Percentiles rank a stretch among this genome's conserved stretches.
Evolutionary conservation across 2,329 filamentous ascomycete species (phyloP).

Genomic region (Verruconis gallopava): DNA sequence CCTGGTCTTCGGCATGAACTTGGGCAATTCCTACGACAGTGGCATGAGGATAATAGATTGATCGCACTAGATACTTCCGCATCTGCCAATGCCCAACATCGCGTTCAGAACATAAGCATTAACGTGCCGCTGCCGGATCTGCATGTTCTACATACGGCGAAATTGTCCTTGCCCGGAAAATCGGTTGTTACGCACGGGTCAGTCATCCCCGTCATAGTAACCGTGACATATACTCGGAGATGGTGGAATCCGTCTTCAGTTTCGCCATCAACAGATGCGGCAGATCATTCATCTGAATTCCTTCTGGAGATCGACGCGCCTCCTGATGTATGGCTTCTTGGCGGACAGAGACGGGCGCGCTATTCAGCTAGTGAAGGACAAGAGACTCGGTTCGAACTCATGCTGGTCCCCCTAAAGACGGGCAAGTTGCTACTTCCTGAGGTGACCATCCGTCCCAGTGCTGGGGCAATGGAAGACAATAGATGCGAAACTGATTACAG

Average conservation of each 20-base stretch:
- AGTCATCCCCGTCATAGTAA: slow-evolving; percentile 52
- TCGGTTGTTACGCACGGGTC: slow-evolving; percentile 41
- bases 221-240: slow-evolving; percentile 40
- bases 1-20: slow-evolving; percentile 30
- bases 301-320: slow-evolving; percentile 69
- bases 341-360: slow-evolving; percentile 65
- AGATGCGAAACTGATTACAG: slow-evolving; percentile 9
- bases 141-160: slow-evolving; percentile 68
- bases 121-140: slow-evolving; percentile 81
- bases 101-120: slow-evolving; percentile 59
- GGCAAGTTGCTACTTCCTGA: slow-evolving; percentile 67
- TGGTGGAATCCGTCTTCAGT: slow-evolving; percentile 32
- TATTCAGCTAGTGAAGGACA: slow-evolving; percentile 47
- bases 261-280: slow-evolving; percentile 22
- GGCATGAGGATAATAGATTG: slow-evolving; percentile 38
- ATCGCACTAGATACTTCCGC: slow-evolving; percentile 1
- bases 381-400: slow-evolving; percentile 45
- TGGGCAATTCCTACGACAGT: slow-evolving; percentile 38
- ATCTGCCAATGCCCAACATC: slow-evolving; percentile 19
- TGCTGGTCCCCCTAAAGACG: slow-evolving; percentile 67
- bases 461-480: background rate
- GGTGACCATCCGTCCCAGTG: slow-evolving; percentile 62
- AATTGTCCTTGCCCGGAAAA: slow-evolving; percentile 38
- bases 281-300: slow-evolving; percentile 66
- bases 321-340: slow-evolving; percentile 70